These are phyloP conservation scores for Chamaenerion angustifolium DNA, from an alignment of 345 rosid genomes.

Conservation along the genomic window DNA sequence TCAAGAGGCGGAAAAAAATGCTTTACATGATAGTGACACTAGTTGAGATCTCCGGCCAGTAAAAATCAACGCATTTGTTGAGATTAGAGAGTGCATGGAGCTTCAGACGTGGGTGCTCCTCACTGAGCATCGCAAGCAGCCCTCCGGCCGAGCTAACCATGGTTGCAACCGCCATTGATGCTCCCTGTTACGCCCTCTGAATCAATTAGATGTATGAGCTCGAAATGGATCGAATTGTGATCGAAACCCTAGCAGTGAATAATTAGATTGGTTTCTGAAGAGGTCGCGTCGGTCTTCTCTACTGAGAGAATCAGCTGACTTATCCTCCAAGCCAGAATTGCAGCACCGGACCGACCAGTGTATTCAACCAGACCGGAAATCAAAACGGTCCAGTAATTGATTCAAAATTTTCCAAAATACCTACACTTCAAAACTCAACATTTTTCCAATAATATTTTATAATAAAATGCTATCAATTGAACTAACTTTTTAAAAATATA, in stretches of 20 bases:
- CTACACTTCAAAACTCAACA: no score
- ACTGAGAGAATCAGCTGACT: neutral
- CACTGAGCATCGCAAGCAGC: slow-evolving; percentile 89
- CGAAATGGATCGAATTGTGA: slow-evolving; percentile 3
- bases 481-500: no score
- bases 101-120: slow-evolving; percentile 67
- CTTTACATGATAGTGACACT: slow-evolving; percentile 84
- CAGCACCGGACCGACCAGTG: no score
- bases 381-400: no score
- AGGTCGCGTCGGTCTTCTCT: neutral
- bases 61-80: slow-evolving; percentile 71
- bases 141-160: slow-evolving; percentile 93
- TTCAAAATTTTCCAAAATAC: no score
- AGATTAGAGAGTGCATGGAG: slow-evolving; percentile 83
- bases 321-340: slow-evolving; percentile 7
- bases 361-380: no score
- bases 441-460: no score
- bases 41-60: slow-evolving; percentile 99
- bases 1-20: neutral
- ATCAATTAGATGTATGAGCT: neutral
- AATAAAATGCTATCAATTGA: no score
- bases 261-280: slow-evolving; percentile 1
- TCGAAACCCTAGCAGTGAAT: neutral
- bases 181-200: neutral
- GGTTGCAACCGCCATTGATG: slow-evolving; percentile 38